Conservation (phyloP, 2,329 filamentous ascomycete species). For the Talaromyces atroroseus region DNA sequence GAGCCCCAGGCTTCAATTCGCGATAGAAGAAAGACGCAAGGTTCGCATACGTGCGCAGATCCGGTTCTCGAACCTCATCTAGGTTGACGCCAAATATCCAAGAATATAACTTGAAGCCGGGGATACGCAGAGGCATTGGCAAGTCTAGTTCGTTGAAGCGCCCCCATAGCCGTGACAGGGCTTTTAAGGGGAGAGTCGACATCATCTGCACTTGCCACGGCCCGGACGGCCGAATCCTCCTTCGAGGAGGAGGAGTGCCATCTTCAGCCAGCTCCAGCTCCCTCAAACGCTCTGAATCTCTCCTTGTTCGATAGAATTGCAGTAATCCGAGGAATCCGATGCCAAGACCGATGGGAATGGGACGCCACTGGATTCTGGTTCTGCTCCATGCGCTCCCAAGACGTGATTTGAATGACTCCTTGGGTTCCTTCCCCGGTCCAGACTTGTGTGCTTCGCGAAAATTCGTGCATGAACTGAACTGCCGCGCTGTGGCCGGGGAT, state of each 20-base stretch:
- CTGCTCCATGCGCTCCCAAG: conserved; percentile 54
- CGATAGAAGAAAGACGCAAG: conserved; percentile 97
- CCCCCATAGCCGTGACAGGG: conserved; percentile 83
- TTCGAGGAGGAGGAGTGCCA: conserved; percentile 44
- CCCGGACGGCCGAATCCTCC: conserved; percentile 70
- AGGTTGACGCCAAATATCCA: conserved; percentile 89
- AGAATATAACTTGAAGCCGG: conserved; percentile 87
- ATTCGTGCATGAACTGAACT: conserved; percentile 37
- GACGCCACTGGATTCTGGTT: conserved; percentile 78
- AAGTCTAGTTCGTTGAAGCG: conserved; percentile 84
- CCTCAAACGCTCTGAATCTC: conserved; percentile 41
- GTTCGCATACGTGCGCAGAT: conserved; percentile 86
- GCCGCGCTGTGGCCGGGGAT: conserved; percentile 1
- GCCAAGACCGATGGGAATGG: conserved; percentile 80
- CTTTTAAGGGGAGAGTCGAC: conserved; percentile 87
- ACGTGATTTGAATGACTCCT: conserved; percentile 53
- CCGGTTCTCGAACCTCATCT: conserved; percentile 78
- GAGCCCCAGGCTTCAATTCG: conserved; percentile 78
- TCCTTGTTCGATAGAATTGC: conserved; percentile 72
- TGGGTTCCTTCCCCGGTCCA: conserved; percentile 31
- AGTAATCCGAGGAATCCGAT: conserved; percentile 77
- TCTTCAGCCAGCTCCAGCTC: conserved; percentile 41
- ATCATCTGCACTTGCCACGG: conserved; percentile 93
- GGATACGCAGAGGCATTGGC: conserved; percentile 79
- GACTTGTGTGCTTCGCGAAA: conserved; percentile 35